Conservation (phyloP, 2,329 filamentous ascomycete species). For the Neoscytalidium dimidiatum region DNA sequence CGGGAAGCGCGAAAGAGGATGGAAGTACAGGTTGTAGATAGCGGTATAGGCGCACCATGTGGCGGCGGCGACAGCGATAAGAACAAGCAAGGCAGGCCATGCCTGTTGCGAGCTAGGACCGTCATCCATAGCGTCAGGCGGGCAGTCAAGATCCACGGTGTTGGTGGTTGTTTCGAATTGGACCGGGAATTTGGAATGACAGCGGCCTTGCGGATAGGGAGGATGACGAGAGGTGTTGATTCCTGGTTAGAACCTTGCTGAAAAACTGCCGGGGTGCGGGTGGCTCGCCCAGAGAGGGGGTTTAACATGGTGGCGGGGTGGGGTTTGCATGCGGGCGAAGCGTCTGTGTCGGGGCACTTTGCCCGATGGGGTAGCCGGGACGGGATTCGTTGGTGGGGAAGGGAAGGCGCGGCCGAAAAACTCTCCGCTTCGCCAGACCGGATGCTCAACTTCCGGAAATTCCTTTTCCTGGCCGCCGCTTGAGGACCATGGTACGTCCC, state of each 20-base stretch:
- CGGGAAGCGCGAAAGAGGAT: neutral
- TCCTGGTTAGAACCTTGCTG: neutral
- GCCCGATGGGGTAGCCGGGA: neutral
- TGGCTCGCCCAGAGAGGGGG: neutral
- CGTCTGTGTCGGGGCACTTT: neutral
- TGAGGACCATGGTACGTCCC: too few species aligned
- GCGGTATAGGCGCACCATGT: neutral
- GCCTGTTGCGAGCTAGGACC: neutral
- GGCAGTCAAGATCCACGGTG: neutral
- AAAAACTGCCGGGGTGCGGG: neutral
- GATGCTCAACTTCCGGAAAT: neutral
- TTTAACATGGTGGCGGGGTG: neutral
- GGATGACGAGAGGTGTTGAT: neutral
- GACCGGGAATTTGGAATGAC: neutral
- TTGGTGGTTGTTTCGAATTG: neutral
- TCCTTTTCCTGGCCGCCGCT: neutral
- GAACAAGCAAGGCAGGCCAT: neutral
- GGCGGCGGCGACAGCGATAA: neutral
- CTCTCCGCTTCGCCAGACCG: neutral
- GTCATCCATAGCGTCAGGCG: neutral
- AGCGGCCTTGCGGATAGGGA: neutral
- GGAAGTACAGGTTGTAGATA: constrained; percentile 14
- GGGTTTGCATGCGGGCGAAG: neutral
- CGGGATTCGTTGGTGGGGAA: neutral
- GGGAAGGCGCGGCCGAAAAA: neutral